These are phyloP conservation scores for Basipetospora chlamydospora DNA, from an alignment of 2,329 filamentous ascomycete genomes.

Conservation along the genomic window DNA sequence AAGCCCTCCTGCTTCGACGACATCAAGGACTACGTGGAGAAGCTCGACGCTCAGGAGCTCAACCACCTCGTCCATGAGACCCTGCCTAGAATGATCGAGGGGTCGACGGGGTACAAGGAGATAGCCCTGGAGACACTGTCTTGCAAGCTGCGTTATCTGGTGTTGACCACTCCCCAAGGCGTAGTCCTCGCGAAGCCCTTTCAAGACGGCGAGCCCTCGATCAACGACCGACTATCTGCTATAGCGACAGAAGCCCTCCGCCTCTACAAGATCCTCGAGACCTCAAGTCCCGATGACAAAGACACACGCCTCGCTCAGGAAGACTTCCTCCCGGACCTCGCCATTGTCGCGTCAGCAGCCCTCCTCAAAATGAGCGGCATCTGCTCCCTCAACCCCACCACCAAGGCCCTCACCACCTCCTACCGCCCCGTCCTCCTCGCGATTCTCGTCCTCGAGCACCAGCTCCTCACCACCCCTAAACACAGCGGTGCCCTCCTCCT, in stretches of 20 bases:
- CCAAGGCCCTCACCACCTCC: constrained; percentile 2
- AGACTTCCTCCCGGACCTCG: constrained; percentile 8
- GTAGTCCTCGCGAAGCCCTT: background rate
- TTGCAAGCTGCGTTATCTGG: constrained; percentile 4
- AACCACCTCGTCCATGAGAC: constrained; percentile 23
- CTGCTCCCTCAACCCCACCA: background rate
- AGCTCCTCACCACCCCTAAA: constrained; percentile 27
- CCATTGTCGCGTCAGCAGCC: constrained; percentile 7
- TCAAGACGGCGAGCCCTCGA: background rate
- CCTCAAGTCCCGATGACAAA: background rate
- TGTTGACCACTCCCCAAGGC: constrained; percentile 3
- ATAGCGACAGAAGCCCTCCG: background rate
- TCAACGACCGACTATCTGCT: background rate
- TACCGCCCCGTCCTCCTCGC: constrained; percentile 29
- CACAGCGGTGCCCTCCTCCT: constrained; percentile 33
- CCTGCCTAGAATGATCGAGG: constrained; percentile 17
- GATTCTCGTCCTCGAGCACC: constrained; percentile 32
- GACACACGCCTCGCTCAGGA: constrained; percentile 1
- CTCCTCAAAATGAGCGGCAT: constrained; percentile 6
- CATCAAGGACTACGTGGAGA: constrained; percentile 27
- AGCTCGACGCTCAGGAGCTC: constrained; percentile 24
- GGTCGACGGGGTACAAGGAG: constrained; percentile 11
- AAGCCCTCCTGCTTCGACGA: constrained; percentile 31
- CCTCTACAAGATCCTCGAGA: constrained; percentile 1
- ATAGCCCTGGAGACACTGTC: background rate